phyloP scores from a whole-genome alignment of 1,284 basidiomycete genomes.

The Entoloma clypeatum region DNA sequence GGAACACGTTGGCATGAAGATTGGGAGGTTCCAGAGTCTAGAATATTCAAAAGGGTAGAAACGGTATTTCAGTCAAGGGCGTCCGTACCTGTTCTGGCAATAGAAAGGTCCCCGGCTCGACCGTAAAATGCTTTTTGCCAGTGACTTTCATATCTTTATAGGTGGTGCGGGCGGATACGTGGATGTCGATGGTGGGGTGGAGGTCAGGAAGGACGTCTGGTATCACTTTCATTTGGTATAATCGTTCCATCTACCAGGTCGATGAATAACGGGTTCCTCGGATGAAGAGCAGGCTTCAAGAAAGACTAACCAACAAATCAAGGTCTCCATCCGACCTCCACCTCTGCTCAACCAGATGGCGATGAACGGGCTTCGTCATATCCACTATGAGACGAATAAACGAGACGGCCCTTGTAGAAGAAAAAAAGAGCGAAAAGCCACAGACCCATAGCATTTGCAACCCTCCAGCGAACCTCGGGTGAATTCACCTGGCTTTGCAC shows the following conservation, averaged over 20 bases:
- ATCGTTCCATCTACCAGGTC: constrained; percentile 76
- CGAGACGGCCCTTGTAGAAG: not conserved
- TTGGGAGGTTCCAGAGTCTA: constrained; percentile 63
- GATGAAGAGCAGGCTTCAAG: constrained; percentile 5
- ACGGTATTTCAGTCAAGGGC: constrained; percentile 10
- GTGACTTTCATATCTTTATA: constrained; percentile 29
- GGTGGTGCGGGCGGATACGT: constrained; percentile 40
- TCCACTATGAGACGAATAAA: constrained; percentile 41
- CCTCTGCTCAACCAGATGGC: constrained; percentile 76
- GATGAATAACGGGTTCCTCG: not conserved
- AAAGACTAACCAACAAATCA: constrained; percentile 67
- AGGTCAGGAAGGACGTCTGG: constrained; percentile 81
- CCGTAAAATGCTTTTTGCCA: constrained; percentile 39
- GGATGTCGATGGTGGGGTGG: constrained; percentile 72
- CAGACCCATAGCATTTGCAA: constrained; percentile 73
- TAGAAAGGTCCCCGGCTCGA: constrained; percentile 73
- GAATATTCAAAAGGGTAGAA: constrained; percentile 3
- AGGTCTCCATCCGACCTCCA: constrained; percentile 85
- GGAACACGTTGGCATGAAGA: constrained; percentile 74
- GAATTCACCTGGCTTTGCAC: constrained; percentile 73
- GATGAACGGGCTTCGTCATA: constrained; percentile 65
- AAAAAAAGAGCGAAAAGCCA: constrained; percentile 7
- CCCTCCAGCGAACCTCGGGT: constrained; percentile 74
- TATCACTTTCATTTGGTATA: constrained; percentile 86
- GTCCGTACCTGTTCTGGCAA: constrained; percentile 50